Conservation (phyloP, 108 stramenopile species). For the Stephanodiscus triporus region DNA sequence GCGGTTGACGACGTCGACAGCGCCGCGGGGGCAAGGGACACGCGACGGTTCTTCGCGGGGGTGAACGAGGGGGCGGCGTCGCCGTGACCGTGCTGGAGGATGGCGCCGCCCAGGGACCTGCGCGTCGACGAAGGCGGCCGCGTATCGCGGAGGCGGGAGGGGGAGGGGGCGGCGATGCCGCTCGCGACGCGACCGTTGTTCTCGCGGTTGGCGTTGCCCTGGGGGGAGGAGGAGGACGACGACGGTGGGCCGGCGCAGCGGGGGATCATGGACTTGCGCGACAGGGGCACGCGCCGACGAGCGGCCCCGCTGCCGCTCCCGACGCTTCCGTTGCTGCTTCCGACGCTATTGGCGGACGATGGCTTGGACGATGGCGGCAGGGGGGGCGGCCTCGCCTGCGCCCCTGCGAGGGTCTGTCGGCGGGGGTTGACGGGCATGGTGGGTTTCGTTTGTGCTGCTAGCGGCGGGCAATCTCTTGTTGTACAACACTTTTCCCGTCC, state of each 20-base stretch:
- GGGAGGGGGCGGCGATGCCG: constrained; percentile 30
- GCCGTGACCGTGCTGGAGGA: constrained; percentile 10
- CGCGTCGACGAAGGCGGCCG: constrained; percentile 5
- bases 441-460: not conserved
- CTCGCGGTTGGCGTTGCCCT: constrained; percentile 16
- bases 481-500: no score
- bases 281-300: constrained; percentile 22
- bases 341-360: not conserved
- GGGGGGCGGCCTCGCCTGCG: constrained; percentile 26
- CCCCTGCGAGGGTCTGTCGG: constrained; percentile 46
- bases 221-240: not conserved
- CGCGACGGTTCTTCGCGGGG: constrained; percentile 35
- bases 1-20: not conserved
- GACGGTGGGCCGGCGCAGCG: constrained; percentile 19
- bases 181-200: constrained; percentile 4
- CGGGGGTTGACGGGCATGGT: constrained; percentile 33
- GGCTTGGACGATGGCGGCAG: constrained; percentile 10
- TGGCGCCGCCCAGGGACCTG: constrained; percentile 31
- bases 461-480: no score
- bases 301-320: constrained; percentile 1
- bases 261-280: constrained; percentile 45
- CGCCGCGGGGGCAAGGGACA: constrained; percentile 26
- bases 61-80: not conserved
- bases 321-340: not conserved
- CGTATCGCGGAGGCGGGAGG: constrained; percentile 11